Conservation (phyloP, 306 rosid species). For the Acacia melanoxylon region DNA sequence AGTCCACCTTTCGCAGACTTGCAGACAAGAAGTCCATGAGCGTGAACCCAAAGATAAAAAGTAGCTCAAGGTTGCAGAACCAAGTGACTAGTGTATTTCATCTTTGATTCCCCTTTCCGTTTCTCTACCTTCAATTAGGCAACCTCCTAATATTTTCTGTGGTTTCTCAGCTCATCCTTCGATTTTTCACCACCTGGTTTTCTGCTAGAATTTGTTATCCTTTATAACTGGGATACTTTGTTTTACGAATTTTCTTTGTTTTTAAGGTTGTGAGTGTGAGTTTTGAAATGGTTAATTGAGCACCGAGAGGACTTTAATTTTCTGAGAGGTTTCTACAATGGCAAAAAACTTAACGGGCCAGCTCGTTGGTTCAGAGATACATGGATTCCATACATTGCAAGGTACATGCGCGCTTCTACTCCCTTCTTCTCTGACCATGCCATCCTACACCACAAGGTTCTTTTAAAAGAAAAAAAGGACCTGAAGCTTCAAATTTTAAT, state of each 20-base stretch:
- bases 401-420: slow-evolving; percentile 41
- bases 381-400: slow-evolving; percentile 85
- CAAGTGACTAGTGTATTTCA: background rate
- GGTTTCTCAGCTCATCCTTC: slow-evolving; percentile 1
- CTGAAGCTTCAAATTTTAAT: background rate
- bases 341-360: slow-evolving; percentile 45
- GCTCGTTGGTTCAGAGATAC: slow-evolving; percentile 82
- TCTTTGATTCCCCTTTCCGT: background rate
- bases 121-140: slow-evolving; percentile 15
- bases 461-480: background rate
- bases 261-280: slow-evolving; percentile 11
- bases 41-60: background rate
- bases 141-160: slow-evolving; percentile 20
- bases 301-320: slow-evolving; percentile 14
- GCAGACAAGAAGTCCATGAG: background rate
- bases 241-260: background rate
- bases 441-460: background rate
- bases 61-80: background rate
- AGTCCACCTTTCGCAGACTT: background rate
- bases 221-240: background rate
- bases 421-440: background rate
- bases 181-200: background rate
- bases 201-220: background rate
- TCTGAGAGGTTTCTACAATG: slow-evolving; percentile 44
- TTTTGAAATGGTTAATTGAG: slow-evolving; percentile 29